Evolutionary conservation across 257 asterid genomes (phyloP).

Genomic region (Paulownia fortunei): DNA sequence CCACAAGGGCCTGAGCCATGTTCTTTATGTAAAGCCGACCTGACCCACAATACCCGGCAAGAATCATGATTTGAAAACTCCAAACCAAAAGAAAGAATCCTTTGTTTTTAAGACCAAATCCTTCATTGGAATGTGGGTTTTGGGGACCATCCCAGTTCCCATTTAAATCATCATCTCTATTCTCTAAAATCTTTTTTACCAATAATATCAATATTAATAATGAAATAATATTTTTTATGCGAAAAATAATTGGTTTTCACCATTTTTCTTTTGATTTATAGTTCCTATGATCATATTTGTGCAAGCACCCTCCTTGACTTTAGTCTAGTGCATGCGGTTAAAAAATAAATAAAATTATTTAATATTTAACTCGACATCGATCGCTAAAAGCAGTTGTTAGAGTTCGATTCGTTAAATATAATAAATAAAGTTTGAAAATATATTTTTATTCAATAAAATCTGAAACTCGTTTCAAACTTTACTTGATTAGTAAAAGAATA

Average conservation of each 20-base stretch:
- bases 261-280: neutral
- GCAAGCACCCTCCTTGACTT: neutral
- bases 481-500: too few species aligned
- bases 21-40: constrained; percentile 39
- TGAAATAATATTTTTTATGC: neutral
- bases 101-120: constrained; percentile 43
- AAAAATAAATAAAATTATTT: too few species aligned
- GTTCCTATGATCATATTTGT: neutral
- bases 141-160: constrained; percentile 36
- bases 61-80: constrained; percentile 45
- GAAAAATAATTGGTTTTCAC: neutral
- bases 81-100: constrained; percentile 44
- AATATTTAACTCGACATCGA: too few species aligned
- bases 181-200: neutral
- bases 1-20: constrained; percentile 30
- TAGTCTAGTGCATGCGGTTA: neutral
- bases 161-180: neutral
- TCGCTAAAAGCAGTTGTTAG: too few species aligned
- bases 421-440: too few species aligned
- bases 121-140: constrained; percentile 35
- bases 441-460: too few species aligned
- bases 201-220: neutral
- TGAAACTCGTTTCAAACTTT: too few species aligned
- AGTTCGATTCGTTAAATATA: too few species aligned
- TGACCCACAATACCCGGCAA: constrained; percentile 61